A percentile compares a stretch with the other conserved stretches of the same genome.
phyloP scores from a whole-genome alignment of 371 early-diverging fungal species.

The Dichotomocladium elegans region DNA sequence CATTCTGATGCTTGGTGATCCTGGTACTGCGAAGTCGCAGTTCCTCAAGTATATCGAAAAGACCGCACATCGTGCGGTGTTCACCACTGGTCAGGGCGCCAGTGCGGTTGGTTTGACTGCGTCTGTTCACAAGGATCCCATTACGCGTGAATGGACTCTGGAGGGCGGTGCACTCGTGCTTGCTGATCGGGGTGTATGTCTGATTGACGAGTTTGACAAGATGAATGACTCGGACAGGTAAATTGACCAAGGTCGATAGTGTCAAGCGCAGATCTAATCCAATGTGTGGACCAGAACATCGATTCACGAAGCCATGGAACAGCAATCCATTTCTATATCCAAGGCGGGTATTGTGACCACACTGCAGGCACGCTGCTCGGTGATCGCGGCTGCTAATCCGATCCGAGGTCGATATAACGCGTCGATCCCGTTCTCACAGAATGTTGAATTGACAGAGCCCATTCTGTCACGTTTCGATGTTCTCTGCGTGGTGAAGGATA shows the following conservation, averaged over 20 bases:
- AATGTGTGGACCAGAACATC: slow-evolving; percentile 55
- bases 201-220: slow-evolving; percentile 95
- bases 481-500: slow-evolving; percentile 98
- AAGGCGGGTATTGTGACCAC: slow-evolving; percentile 96
- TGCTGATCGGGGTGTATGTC: slow-evolving; percentile 90
- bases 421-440: slow-evolving; percentile 93
- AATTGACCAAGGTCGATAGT: too few species aligned
- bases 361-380: slow-evolving; percentile 87
- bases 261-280: too few species aligned
- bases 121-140: slow-evolving; percentile 94
- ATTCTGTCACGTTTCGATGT: slow-evolving; percentile 99
- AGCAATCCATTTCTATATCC: slow-evolving; percentile 88
- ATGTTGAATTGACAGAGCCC: slow-evolving; percentile 99
- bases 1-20: slow-evolving; percentile 98
- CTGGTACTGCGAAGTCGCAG: slow-evolving; percentile 99
- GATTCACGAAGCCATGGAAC: slow-evolving; percentile 97
- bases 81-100: slow-evolving; percentile 99
- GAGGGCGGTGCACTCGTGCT: slow-evolving; percentile 98
- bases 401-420: slow-evolving; percentile 96
- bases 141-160: slow-evolving; percentile 98
- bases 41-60: slow-evolving; percentile 97
- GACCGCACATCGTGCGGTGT: slow-evolving; percentile 95
- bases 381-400: slow-evolving; percentile 97
- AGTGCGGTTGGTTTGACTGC: slow-evolving; percentile 99
- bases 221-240: slow-evolving; percentile 87